These are phyloP conservation scores for Neurospora sp. DNA, from an alignment of 2,329 filamentous ascomycete species.

Conservation along the genomic window DNA sequence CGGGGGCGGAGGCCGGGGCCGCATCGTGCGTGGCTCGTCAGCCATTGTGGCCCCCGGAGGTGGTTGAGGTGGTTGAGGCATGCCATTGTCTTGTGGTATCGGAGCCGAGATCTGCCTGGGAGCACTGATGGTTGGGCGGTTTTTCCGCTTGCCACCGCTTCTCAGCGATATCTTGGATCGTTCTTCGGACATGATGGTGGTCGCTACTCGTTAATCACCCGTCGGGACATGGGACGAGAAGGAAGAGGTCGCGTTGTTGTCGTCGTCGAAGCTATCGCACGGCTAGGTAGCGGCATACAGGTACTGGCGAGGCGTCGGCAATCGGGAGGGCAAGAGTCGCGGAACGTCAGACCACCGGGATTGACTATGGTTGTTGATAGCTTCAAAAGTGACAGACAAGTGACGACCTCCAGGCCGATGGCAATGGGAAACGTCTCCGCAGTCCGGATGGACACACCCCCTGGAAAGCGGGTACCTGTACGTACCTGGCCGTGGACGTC, in stretches of 20 bases:
- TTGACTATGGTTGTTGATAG: not conserved
- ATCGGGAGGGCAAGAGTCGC: conserved; percentile 3
- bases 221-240: not conserved
- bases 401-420: not conserved
- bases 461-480: not conserved
- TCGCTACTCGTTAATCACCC: not conserved
- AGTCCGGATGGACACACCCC: not conserved
- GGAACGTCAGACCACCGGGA: not conserved
- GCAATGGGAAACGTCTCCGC: not conserved
- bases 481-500: not conserved
- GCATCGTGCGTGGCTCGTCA: conserved; percentile 22
- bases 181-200: conserved; percentile 48
- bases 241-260: not conserved
- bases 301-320: not conserved
- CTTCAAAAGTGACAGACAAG: not conserved
- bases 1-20: conserved; percentile 39
- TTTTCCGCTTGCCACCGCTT: conserved; percentile 50
- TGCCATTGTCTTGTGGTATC: conserved; percentile 41
- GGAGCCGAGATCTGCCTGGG: conserved; percentile 54
- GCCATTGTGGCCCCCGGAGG: conserved; percentile 19
- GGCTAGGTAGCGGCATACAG: not conserved
- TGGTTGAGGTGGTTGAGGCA: conserved; percentile 21
- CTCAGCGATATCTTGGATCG: conserved; percentile 53
- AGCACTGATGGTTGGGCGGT: conserved; percentile 51
- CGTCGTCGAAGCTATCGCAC: not conserved